phyloP scores from a whole-genome alignment of 2,329 filamentous ascomycete species.

The Aspergillus sp. region DNA sequence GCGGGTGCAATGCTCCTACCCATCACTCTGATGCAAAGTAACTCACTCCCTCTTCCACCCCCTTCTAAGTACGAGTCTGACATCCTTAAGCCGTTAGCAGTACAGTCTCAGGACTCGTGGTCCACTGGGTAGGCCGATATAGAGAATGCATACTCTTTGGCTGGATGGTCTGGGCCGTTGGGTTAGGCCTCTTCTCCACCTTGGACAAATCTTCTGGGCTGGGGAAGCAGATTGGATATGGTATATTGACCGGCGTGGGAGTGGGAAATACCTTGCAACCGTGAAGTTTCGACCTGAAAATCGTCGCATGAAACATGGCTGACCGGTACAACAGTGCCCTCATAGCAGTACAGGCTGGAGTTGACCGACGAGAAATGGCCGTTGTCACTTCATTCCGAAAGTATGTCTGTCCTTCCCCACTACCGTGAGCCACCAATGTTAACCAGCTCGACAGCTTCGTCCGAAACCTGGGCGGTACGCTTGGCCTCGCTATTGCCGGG shows the following conservation, averaged over 20 bases:
- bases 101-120: constrained; percentile 53
- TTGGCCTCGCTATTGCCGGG: constrained; percentile 41
- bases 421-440: neutral
- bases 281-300: constrained; percentile 12
- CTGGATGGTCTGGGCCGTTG: constrained; percentile 53
- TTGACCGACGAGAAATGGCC: constrained; percentile 41
- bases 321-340: constrained; percentile 21
- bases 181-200: constrained; percentile 55
- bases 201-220: constrained; percentile 49
- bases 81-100: constrained; percentile 43
- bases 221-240: constrained; percentile 57
- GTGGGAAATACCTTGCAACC: constrained; percentile 56
- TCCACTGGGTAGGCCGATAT: constrained; percentile 55
- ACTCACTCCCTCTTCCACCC: neutral
- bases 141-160: constrained; percentile 56
- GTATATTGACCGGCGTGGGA: constrained; percentile 52
- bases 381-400: constrained; percentile 40
- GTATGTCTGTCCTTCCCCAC: constrained; percentile 16
- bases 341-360: constrained; percentile 42
- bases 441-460: constrained; percentile 32
- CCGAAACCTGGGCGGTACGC: constrained; percentile 43
- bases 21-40: constrained; percentile 49
- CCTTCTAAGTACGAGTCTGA: constrained; percentile 22
- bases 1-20: constrained; percentile 54
- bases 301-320: neutral